Base-by-base conservation (phyloP, 441 rosid genomes). In the Aquilaria agallochum region DNA sequence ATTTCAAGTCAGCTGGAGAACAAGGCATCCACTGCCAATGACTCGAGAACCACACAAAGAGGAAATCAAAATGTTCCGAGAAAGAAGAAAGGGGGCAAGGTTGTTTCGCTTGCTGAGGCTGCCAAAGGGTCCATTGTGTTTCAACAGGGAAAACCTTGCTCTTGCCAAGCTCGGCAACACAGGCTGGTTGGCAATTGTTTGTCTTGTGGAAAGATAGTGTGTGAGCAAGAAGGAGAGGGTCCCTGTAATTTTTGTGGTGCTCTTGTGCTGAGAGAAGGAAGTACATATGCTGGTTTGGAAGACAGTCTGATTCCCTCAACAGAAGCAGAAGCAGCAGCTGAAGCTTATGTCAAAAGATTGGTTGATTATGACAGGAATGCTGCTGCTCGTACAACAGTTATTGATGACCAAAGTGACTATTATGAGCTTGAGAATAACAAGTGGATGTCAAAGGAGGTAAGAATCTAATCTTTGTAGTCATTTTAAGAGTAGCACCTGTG, bases 171-270 rank as follows among this genome's bases (percentile, higher is more conserved):
- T 53, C 94, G 89, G 36, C 74, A 58, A 60, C 99, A 94, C 73
- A 75, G 62, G 59, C 62, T 89, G 76, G 81, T 94, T 59, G 84
- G 96, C 89, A 94, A 94, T 79, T 94, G 99, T 68, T 79, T 94
- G 66, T 91, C 99, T 4, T 94, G 97, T 73, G 97, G 97, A 56
- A 94, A 91, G 79, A 87, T 91, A 53, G 94, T 91, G 52, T 94
- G 96, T 33, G 96, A 89, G 71, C 99, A 95, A 80, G 96, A 87
- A 76, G 97, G 97, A 51, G 90, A 94, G 76, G 97, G 96, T 59
- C 97, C 95, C 51, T 95, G 97, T 74, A 76, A 67, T 64, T 91
- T 86, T 63, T 94, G 96, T 2, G 89, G 97, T 60, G 86, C 95
- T 30, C 95, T 94, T 58, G 96, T 94, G 59, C 72, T 94, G 31